A percentile compares a stretch with the other conserved stretches of the same genome.
phyloP scores from a whole-genome alignment of 148 eudicot genomes.

The Persicaria tinctoria region DNA sequence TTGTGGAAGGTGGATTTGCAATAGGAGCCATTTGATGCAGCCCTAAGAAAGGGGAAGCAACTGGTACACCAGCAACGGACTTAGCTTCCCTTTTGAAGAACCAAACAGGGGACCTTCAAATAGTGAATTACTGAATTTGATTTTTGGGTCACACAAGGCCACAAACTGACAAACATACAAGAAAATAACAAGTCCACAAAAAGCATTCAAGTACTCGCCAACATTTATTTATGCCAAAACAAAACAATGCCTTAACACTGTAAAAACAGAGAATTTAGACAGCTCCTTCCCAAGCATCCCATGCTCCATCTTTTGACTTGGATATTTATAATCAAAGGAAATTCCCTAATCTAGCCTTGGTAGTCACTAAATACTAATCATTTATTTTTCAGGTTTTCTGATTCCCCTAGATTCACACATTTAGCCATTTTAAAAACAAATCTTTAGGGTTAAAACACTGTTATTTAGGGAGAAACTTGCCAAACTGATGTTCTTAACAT shows the following conservation, averaged over 20 bases:
- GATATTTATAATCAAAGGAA: neutral
- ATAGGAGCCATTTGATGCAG: slow-evolving; percentile 16
- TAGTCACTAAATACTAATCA: too few relatives aligned
- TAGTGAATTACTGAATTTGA: neutral
- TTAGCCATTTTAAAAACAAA: too few relatives aligned
- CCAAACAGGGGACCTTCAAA: slow-evolving; percentile 51
- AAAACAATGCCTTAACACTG: slow-evolving; percentile 4
- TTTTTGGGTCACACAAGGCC: slow-evolving; percentile 9
- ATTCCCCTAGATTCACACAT: too few relatives aligned
- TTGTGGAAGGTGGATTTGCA: neutral
- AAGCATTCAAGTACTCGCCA: neutral
- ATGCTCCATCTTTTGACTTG: neutral
- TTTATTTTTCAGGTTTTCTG: too few relatives aligned
- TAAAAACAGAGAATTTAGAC: neutral
- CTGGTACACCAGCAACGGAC: slow-evolving; percentile 12
- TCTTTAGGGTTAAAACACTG: too few relatives aligned
- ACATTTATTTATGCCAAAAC: slow-evolving; percentile 1
- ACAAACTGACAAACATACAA: neutral
- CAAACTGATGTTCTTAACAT: too few relatives aligned
- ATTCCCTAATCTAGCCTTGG: too few relatives aligned
- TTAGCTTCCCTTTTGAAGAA: slow-evolving; percentile 44
- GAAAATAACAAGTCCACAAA: neutral
- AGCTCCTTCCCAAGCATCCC: neutral
- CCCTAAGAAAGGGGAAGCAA: slow-evolving; percentile 25
- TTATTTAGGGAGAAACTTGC: too few relatives aligned